These are phyloP conservation scores for Mucor irregularis DNA, from an alignment of 371 early-diverging fungal genomes.

Conservation along the genomic window DNA sequence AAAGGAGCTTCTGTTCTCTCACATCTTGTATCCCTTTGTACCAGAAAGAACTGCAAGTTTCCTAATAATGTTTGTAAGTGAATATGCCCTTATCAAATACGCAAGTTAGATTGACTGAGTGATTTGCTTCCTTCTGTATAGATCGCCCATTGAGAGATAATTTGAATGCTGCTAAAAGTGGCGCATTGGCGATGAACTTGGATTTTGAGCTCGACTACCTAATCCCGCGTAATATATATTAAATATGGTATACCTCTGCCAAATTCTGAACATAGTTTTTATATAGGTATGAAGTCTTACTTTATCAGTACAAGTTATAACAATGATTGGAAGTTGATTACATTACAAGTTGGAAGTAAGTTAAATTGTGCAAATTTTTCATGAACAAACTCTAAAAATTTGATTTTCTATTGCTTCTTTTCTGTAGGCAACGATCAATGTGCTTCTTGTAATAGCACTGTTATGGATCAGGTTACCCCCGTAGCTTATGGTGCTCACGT, in stretches of 20 bases:
- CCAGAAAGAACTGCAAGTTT: neutral
- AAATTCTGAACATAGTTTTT: neutral
- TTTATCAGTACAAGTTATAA: neutral
- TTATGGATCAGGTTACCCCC: neutral
- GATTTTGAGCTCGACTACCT: slow-evolving; percentile 30
- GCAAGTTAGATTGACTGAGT: too few species aligned
- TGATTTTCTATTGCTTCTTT: too few species aligned
- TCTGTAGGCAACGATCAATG: neutral
- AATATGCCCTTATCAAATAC: too few species aligned
- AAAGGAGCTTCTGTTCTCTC: slow-evolving; percentile 25
- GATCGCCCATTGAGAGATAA: slow-evolving; percentile 18
- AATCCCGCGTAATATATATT: slow-evolving; percentile 20
- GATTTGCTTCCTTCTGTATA: neutral
- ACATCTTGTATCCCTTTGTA: slow-evolving; percentile 20
- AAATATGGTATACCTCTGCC: neutral
- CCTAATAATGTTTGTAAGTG: slow-evolving; percentile 10
- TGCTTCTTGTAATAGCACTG: neutral
- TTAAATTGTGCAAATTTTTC: neutral
- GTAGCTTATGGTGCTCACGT: slow-evolving; percentile 16
- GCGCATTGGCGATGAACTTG: slow-evolving; percentile 30
- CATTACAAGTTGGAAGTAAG: slow-evolving; percentile 25
- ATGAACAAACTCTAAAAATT: neutral
- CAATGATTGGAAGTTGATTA: slow-evolving; percentile 25
- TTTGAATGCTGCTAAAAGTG: slow-evolving; percentile 35
- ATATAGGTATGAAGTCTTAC: neutral